Conservation (phyloP, 2,329 filamentous ascomycete species). For the Diaporthe aspalathi region DNA sequence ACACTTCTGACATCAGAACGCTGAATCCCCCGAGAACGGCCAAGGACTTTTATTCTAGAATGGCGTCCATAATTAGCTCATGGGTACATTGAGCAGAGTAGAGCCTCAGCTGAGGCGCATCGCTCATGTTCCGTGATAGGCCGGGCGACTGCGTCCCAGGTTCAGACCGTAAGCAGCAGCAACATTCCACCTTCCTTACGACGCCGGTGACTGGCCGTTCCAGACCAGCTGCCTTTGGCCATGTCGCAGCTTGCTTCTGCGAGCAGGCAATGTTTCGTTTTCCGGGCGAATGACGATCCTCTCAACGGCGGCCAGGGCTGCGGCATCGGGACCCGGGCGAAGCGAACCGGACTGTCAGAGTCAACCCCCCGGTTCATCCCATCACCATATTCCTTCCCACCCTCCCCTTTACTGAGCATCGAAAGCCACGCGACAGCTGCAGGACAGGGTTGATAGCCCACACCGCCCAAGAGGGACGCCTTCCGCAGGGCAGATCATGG, state of each 20-base stretch:
- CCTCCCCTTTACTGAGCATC: not conserved
- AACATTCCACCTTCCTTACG: slow-evolving; percentile 9
- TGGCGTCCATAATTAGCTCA: slow-evolving; percentile 31
- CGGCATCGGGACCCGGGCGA: slow-evolving; percentile 8
- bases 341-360: slow-evolving; percentile 8
- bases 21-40: slow-evolving; percentile 6
- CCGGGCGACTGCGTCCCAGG: slow-evolving; percentile 7
- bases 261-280: not conserved
- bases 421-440: slow-evolving; percentile 25
- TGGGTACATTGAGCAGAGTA: slow-evolving; percentile 12
- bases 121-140: slow-evolving; percentile 34
- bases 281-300: slow-evolving; percentile 10
- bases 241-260: slow-evolving; percentile 30
- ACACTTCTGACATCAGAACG: slow-evolving; percentile 25
- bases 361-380: slow-evolving; percentile 11
- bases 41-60: slow-evolving; percentile 16
- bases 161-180: slow-evolving; percentile 31
- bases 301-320: not conserved
- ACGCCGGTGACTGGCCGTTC: not conserved
- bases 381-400: not conserved
- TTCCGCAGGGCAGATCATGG: slow-evolving; percentile 10
- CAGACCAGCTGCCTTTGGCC: slow-evolving; percentile 12
- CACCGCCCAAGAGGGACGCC: not conserved
- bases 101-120: slow-evolving; percentile 38
- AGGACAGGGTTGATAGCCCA: not conserved